Percentiles rank a stretch among this genome's conserved stretches.
phyloP scores from a whole-genome alignment of 306 rosid species.

The Delonix regia region DNA sequence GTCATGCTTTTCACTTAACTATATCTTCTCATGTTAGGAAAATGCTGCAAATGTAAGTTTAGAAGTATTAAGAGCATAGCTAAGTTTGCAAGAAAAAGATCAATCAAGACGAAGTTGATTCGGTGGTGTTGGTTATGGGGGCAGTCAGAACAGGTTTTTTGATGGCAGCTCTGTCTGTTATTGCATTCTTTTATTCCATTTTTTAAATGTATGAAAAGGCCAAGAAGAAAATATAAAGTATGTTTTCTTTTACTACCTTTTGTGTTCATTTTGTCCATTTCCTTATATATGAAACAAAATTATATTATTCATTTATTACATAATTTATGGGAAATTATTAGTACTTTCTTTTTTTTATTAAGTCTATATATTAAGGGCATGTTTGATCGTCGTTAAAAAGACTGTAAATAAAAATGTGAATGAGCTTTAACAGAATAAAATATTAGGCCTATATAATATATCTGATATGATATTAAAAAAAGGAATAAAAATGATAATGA shows the following conservation, averaged over 20 bases:
- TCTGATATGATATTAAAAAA: too few relatives aligned
- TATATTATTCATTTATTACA: too few relatives aligned
- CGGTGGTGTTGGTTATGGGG: constrained; percentile 46
- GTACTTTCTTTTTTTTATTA: too few relatives aligned
- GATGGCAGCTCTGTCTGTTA: constrained; percentile 30
- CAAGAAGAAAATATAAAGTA: background rate
- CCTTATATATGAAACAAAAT: too few relatives aligned
- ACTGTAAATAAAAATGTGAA: too few relatives aligned
- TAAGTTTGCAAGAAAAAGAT: background rate
- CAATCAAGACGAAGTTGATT: constrained; percentile 8
- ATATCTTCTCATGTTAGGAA: background rate
- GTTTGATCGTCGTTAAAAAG: too few relatives aligned
- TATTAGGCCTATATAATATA: too few relatives aligned
- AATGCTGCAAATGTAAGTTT: background rate
- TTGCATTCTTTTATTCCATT: constrained; percentile 9
- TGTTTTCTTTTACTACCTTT: background rate
- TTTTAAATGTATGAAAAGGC: background rate
- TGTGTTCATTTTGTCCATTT: background rate
- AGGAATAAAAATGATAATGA: too few relatives aligned
- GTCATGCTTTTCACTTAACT: background rate
- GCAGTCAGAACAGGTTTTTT: constrained; percentile 40
- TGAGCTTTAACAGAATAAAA: too few relatives aligned
- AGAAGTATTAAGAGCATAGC: background rate
- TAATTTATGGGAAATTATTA: too few relatives aligned
- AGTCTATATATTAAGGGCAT: too few relatives aligned